phyloP scores from a whole-genome alignment of 1,284 basidiomycete genomes.

The Fomitopsis pinicola region DNA sequence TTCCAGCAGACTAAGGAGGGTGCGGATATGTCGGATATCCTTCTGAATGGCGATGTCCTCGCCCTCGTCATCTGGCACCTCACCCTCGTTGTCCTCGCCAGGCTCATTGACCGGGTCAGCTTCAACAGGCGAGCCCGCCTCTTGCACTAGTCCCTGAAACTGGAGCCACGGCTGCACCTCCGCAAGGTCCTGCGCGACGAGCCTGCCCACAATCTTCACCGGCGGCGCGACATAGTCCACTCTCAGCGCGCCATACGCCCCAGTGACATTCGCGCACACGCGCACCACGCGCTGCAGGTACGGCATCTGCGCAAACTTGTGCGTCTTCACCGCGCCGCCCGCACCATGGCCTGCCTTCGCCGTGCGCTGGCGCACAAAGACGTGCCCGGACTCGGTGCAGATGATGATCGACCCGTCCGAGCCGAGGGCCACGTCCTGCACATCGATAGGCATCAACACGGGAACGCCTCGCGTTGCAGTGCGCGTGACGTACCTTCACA shows the following conservation, averaged over 20 bases:
- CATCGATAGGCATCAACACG: neutral
- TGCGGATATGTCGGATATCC: slow-evolving; percentile 46
- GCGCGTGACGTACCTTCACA: slow-evolving; percentile 50
- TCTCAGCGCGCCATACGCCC: slow-evolving; percentile 85
- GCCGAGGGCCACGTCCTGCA: slow-evolving; percentile 84
- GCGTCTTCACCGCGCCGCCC: slow-evolving; percentile 43
- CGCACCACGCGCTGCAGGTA: slow-evolving; percentile 81
- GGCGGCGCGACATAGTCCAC: slow-evolving; percentile 64
- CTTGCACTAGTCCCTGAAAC: neutral
- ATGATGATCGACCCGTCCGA: slow-evolving; percentile 87
- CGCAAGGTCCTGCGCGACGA: slow-evolving; percentile 67
- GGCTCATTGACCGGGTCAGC: neutral
- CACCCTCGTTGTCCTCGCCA: neutral
- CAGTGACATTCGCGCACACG: slow-evolving; percentile 86
- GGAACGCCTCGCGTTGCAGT: neutral
- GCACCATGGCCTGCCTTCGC: slow-evolving; percentile 34
- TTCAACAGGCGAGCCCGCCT: neutral
- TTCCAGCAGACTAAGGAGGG: slow-evolving; percentile 37
- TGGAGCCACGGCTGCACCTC: slow-evolving; percentile 53
- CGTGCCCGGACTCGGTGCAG: slow-evolving; percentile 93
- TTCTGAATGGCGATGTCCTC: slow-evolving; percentile 38
- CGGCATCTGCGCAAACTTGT: slow-evolving; percentile 82
- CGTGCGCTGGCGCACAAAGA: slow-evolving; percentile 77
- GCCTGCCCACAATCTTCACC: slow-evolving; percentile 58
- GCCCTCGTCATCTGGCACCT: slow-evolving; percentile 29